phyloP scores from a whole-genome alignment of 140 eudicot genomes.

The Flaveria floridana region DNA sequence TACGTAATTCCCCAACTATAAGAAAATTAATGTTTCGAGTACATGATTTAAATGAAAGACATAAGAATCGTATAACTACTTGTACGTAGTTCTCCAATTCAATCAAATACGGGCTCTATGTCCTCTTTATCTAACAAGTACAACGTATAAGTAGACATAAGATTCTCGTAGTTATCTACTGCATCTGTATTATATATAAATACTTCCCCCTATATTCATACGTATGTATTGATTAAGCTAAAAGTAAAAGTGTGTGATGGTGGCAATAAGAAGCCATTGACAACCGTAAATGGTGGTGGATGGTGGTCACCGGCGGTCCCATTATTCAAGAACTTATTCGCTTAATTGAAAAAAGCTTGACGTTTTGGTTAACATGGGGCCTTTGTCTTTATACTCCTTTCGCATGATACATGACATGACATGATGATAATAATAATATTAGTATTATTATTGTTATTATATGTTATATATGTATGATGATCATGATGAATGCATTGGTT shows the following conservation, averaged over 20 bases:
- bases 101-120: too few species aligned
- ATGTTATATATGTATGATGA: not conserved
- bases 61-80: too few species aligned
- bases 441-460: not conserved
- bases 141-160: too few species aligned
- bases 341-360: slow-evolving; percentile 28
- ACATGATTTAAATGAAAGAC: too few species aligned
- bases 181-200: too few species aligned
- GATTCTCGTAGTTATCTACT: not conserved
- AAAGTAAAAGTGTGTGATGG: not conserved
- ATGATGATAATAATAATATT: slow-evolving; percentile 20
- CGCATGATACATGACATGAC: slow-evolving; percentile 15
- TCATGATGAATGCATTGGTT: slow-evolving; percentile 23
- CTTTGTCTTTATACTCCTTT: slow-evolving; percentile 27
- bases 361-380: slow-evolving; percentile 37
- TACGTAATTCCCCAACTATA: too few species aligned
- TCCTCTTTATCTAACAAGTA: too few species aligned
- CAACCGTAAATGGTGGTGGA: slow-evolving; percentile 16
- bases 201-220: too few species aligned
- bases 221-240: not conserved
- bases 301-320: slow-evolving; percentile 34
- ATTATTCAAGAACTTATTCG: slow-evolving; percentile 31
- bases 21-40: too few species aligned
- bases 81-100: too few species aligned
- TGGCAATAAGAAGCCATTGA: slow-evolving; percentile 4